These are phyloP conservation scores for Paragyromitra xinjiangensis DNA, from an alignment of 495 filamentous ascomycete species.

Conservation along the genomic window DNA sequence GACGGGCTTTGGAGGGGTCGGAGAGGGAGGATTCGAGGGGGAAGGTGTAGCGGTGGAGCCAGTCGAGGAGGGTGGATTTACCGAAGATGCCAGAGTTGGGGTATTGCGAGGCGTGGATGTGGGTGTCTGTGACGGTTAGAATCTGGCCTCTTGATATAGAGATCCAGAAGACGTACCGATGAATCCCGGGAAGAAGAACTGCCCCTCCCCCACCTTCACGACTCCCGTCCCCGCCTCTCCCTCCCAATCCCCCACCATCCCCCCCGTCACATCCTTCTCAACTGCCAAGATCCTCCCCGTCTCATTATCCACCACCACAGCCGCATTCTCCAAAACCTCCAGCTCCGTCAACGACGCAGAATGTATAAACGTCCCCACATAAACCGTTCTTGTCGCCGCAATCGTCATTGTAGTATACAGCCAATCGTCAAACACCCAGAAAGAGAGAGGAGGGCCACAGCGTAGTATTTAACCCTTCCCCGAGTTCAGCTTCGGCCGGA, in stretches of 20 bases:
- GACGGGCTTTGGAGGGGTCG: slow-evolving; percentile 62
- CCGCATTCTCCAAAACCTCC: slow-evolving; percentile 40
- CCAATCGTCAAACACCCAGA: neutral
- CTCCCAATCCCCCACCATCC: slow-evolving; percentile 20
- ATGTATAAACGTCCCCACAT: slow-evolving; percentile 56
- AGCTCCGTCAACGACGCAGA: slow-evolving; percentile 28
- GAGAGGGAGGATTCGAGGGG: slow-evolving; percentile 81
- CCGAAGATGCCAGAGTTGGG: slow-evolving; percentile 93
- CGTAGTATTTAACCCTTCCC: slow-evolving; percentile 16
- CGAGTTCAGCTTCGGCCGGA: neutral
- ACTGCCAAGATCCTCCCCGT: slow-evolving; percentile 42
- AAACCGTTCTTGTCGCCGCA: slow-evolving; percentile 25
- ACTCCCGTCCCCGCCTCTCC: slow-evolving; percentile 25
- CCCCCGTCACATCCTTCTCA: slow-evolving; percentile 12
- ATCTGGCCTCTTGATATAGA: neutral
- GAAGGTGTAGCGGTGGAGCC: slow-evolving; percentile 95
- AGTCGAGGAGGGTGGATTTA: slow-evolving; percentile 84
- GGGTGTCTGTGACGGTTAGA: slow-evolving; percentile 72
- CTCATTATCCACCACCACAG: slow-evolving; percentile 45
- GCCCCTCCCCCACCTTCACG: slow-evolving; percentile 56
- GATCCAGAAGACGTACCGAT: slow-evolving; percentile 59
- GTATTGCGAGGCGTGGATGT: slow-evolving; percentile 93
- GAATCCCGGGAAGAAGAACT: slow-evolving; percentile 95
- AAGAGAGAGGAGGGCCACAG: neutral
- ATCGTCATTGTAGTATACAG: slow-evolving; percentile 9